A percentile compares a stretch with the other conserved stretches of the same genome.
Evolutionary conservation across 148 eudicot genomes (phyloP).

Genomic region (Camellia granthamiana): DNA sequence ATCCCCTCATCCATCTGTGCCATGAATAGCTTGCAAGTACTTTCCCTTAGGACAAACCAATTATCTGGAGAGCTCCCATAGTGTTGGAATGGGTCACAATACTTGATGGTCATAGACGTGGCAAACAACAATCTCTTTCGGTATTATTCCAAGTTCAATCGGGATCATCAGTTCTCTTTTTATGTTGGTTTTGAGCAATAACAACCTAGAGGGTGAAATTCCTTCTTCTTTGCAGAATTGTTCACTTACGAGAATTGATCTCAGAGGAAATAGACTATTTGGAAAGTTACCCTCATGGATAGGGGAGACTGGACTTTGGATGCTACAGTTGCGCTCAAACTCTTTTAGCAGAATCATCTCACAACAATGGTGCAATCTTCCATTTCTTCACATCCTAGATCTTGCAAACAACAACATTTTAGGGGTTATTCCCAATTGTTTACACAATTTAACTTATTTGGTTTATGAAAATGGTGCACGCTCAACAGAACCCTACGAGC

Average conservation of each 20-base stretch:
- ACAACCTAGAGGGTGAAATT: constrained; percentile 24
- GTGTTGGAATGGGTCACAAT: background rate
- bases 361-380: background rate
- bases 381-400: background rate
- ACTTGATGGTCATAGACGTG: background rate
- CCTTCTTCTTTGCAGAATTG: constrained; percentile 13
- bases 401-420: background rate
- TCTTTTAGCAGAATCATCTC: background rate
- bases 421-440: background rate
- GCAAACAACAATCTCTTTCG: constrained; percentile 20
- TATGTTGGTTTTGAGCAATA: constrained; percentile 20
- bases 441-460: background rate
- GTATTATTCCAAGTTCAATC: constrained; percentile 25
- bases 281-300: background rate
- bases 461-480: background rate
- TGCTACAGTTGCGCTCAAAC: background rate
- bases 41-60: constrained; percentile 18
- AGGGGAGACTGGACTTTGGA: background rate
- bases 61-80: background rate
- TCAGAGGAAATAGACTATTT: background rate
- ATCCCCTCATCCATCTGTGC: constrained; percentile 19
- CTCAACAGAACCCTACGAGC: too few species aligned
- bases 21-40: constrained; percentile 12
- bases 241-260: background rate
- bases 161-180: constrained; percentile 6